Evolutionary conservation across 148 eudicot genomes (phyloP), one percentile per base, ranked within the genome.

Genomic region (Rheum nobile): DNA sequence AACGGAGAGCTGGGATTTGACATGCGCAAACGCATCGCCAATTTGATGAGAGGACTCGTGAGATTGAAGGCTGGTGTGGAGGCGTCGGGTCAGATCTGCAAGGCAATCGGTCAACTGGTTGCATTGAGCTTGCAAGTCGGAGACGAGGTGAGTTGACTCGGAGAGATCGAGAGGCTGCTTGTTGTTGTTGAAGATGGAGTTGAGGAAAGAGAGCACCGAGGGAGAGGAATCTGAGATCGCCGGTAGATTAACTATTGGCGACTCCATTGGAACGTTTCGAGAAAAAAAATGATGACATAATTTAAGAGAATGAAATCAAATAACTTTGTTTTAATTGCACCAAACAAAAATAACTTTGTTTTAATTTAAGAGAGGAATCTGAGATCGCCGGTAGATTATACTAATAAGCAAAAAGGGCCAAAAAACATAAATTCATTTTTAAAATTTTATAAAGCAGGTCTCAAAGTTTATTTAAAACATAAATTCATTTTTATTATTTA

Each of bases 111-210:
- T 91, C 71, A 90, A 77, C 50, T 74, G 73, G 67, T 75, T 67
- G 80, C 90, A 93, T 61, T 82, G 86, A 72, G 74, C 54, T 59
- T 85, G 88, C 79, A 90, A 83, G 75, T 86, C 82, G 71, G 84
- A 78, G 48, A 82, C 87, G 22, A 84, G 79, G 75, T 32, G 83
- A 73, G 79, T 75, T 12, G 87, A 79, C n/a, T 71, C 54, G 86
- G 81, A 68, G 85, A 76, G 82, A 26, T 78, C 77, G 34, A 90
- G 88, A 69, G 74, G 78, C 28, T 80, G 83, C 24, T 46, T 63
- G 61, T 46, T 63, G 61, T 85, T 70, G 68, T 48, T 44, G 75
- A 93, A 86, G 24, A 84, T 82, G 44, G 86, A 38, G 79, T 86
- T 79, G 57, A 90, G 89, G 78, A 81, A 91, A 47, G 86, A 73